Base-by-base conservation (phyloP, 495 filamentous ascomycete species). In the Annulohypoxylon bovei region DNA sequence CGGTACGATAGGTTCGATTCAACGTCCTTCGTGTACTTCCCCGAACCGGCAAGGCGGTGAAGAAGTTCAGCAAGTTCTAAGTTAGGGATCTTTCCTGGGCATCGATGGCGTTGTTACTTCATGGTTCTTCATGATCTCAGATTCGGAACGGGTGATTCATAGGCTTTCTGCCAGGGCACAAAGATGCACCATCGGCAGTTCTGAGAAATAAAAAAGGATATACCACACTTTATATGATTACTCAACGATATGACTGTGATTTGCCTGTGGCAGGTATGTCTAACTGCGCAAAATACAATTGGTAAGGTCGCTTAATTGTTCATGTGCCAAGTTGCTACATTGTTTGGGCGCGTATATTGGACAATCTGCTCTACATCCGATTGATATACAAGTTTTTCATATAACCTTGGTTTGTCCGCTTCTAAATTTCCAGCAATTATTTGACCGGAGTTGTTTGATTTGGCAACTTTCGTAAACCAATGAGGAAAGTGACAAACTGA, bases 11-110 rank as follows among this genome's bases (percentile, higher is more conserved):
- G 94, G 92, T 99, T 74, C 95, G 95, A 74, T 99, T 99, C 93
- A 99, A 99, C 87, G 92, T 95, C 78, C 91, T 99, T 77, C 93
- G 95, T 78, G 95, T 98, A 68, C 91, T 97, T 76, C 95, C 95
- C 80, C 89, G 92, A 80, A 97, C 94, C 71, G 94, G 95, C 81
- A 97, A 98, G 90, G 87, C 88, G 69, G 93, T 98, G 83, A 99
- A 99, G 93, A 81, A 89, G 81, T 99, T 99, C 88, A 83, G 81
- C 86, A 98, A 98, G 87, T 99, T 98, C 89, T 99, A 96, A 85
- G 81, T 67, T 74, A 61, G 76, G 78, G 71, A 73, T 69, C 79
- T 82, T 75, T 70, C 76, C 79, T 78, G 78, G 82, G 82, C 81
- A 84, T 84, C 80, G 79, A 77, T 78, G 83, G 83, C 83, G 83